A percentile compares a stretch with the other conserved stretches of the same genome.
phyloP scores from a whole-genome alignment of 306 rosid genomes.

The Inga laurina region DNA sequence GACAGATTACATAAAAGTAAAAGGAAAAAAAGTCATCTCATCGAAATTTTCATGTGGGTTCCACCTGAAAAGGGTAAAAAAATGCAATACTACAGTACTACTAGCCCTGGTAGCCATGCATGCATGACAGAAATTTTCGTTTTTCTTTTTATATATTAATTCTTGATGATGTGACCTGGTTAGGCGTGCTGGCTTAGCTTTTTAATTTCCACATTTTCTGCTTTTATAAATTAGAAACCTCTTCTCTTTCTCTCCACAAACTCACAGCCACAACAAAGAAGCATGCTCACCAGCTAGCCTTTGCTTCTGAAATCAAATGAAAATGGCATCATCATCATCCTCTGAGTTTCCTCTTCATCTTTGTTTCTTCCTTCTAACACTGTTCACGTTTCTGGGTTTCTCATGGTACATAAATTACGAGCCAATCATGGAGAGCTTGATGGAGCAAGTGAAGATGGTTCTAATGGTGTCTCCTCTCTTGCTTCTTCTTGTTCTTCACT shows the following conservation, averaged over 20 bases:
- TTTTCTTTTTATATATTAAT: not conserved
- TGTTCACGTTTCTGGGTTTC: conserved; percentile 52
- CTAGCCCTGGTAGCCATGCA: not conserved
- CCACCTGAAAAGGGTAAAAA: not conserved
- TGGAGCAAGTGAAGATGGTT: conserved; percentile 63
- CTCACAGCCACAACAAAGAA: not conserved
- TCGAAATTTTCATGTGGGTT: not conserved
- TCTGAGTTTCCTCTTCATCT: conserved; percentile 62
- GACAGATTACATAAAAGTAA: no score
- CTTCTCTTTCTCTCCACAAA: not conserved
- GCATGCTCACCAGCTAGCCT: no score
- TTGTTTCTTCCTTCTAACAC: conserved; percentile 52
- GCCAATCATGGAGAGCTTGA: conserved; percentile 52
- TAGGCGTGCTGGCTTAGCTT: not conserved
- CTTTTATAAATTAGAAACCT: not conserved
- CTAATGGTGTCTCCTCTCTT: conserved; percentile 62
- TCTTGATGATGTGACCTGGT: not conserved
- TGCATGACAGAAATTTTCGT: not conserved
- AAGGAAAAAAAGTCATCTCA: not conserved
- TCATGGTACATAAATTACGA: conserved; percentile 75
- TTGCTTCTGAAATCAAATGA: not conserved
- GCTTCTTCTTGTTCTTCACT: conserved; percentile 58
- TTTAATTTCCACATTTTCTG: not conserved
- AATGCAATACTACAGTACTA: not conserved
- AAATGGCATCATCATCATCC: not conserved